Evolutionary conservation across 2,329 filamentous ascomycete species (phyloP), one percentile per base, ranked within the genome.

Genomic region (Pyrenophora graminea): DNA sequence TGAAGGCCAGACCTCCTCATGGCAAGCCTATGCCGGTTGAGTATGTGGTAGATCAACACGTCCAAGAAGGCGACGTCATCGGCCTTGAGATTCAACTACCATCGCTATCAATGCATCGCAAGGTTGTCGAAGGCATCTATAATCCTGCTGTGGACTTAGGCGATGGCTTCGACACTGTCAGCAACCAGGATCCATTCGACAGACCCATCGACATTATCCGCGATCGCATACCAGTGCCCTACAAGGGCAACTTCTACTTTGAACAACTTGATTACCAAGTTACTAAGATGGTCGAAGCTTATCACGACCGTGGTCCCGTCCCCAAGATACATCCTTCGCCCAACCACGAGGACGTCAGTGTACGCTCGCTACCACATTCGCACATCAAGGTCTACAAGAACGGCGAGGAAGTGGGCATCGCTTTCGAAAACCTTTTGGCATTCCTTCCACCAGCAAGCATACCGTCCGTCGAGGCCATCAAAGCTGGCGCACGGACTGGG

Each of bases 381-480:
- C 86, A 83, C 63, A 92, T 99, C 68, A 89, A 88, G 53, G 80
- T 97, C 36, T 97, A 94, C 80, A 96, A 96, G 71, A 99, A 99
- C 64, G 94, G 94, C 3, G 81, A 86, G 31, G 80, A 88, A 31
- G 86, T 96, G 74, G 95, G 95, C 17, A 92, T 89, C 0, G 85
- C 93, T 0, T 99, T 96, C 70, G 89, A 89, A 49, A 85, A 95
- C 59, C 83, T 99, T 1, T 83, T 97, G 21, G 87, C 91, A 3
- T 99, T 99, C 74, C 79, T 99, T 1, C 94, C 94, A 0, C 93
- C 92, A 0, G 92, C 94, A 0, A 96, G 90, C 4, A 86, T 85
- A 54, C 87, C 88, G 4, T 83, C 85, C 53, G 77, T 82, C 5
- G 85, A 89, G 58, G 82, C 88, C 36, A 77, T 84, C 10, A 85